Evolutionary conservation across 163 green algal species (phyloP).

Genomic region (Chloromonas sp.): DNA sequence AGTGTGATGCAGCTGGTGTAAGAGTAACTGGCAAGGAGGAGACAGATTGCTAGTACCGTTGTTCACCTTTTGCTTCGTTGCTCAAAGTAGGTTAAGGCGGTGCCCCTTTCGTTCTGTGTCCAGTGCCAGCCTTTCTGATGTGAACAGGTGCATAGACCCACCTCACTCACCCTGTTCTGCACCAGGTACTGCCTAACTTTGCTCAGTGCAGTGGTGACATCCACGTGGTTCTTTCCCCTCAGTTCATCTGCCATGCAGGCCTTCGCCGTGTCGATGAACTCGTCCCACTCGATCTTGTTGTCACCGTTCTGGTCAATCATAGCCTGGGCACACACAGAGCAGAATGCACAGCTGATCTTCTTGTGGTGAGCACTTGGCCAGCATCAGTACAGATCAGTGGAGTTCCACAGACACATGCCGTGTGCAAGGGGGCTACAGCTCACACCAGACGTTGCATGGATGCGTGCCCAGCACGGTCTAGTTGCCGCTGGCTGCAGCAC

Average conservation of each 20-base stretch:
- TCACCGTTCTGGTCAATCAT: slow-evolving; percentile 35
- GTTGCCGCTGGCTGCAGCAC: too few relatives aligned
- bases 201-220: slow-evolving; percentile 18
- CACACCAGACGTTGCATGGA: too few relatives aligned
- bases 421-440: too few relatives aligned
- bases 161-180: slow-evolving; percentile 4
- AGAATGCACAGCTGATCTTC: neutral
- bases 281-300: slow-evolving; percentile 16
- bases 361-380: neutral
- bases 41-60: too few relatives aligned
- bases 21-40: too few relatives aligned
- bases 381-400: too few relatives aligned
- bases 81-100: neutral
- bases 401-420: too few relatives aligned
- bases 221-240: neutral
- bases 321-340: slow-evolving; percentile 6
- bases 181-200: slow-evolving; percentile 14
- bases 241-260: slow-evolving; percentile 15
- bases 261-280: slow-evolving; percentile 26
- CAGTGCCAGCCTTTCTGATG: too few relatives aligned
- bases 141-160: neutral
- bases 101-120: neutral
- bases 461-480: too few relatives aligned
- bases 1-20: too few relatives aligned
- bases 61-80: too few relatives aligned